A percentile compares a stretch with the other conserved stretches of the same genome.
These are phyloP conservation scores for Sporothrix inflata DNA, from an alignment of 2,329 filamentous ascomycete species.

Conservation along the genomic window DNA sequence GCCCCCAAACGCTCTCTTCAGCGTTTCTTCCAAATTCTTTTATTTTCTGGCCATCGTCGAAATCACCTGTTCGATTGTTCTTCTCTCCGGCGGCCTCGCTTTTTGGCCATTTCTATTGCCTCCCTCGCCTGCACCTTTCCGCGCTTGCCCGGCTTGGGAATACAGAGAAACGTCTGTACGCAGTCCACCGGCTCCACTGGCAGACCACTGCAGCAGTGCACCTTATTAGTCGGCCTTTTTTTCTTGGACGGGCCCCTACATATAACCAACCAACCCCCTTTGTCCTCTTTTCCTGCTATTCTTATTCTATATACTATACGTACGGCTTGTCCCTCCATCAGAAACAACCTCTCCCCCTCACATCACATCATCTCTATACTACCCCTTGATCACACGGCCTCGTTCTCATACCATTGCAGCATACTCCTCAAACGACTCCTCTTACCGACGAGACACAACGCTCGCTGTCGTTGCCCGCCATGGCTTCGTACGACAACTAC, in stretches of 20 bases:
- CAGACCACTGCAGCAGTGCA: conserved; percentile 16
- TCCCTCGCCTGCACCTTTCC: background rate
- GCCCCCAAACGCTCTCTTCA: conserved; percentile 13
- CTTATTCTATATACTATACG: background rate
- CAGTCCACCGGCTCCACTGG: conserved; percentile 7
- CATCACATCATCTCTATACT: background rate
- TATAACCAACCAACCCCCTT: conserved; percentile 11
- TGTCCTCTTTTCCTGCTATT: background rate
- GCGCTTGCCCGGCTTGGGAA: conserved; percentile 13
- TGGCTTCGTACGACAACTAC: conserved; percentile 59
- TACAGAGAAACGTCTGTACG: conserved; percentile 6
- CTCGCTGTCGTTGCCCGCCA: conserved; percentile 34
- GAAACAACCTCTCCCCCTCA: background rate
- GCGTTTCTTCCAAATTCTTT: background rate
- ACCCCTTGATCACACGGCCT: background rate
- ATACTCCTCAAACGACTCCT: background rate
- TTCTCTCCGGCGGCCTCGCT: background rate
- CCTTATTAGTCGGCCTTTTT: conserved; percentile 7
- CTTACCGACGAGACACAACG: conserved; percentile 15
- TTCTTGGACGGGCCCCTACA: conserved; percentile 12
- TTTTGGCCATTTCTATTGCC: conserved; percentile 5
- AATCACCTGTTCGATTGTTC: background rate
- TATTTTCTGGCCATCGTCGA: background rate
- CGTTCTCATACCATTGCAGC: conserved; percentile 9
- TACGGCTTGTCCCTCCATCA: conserved; percentile 19